Evolutionary conservation across 1,284 basidiomycete species (phyloP), one percentile per base, ranked within the genome.

Genomic region (Ustilago crameri): DNA sequence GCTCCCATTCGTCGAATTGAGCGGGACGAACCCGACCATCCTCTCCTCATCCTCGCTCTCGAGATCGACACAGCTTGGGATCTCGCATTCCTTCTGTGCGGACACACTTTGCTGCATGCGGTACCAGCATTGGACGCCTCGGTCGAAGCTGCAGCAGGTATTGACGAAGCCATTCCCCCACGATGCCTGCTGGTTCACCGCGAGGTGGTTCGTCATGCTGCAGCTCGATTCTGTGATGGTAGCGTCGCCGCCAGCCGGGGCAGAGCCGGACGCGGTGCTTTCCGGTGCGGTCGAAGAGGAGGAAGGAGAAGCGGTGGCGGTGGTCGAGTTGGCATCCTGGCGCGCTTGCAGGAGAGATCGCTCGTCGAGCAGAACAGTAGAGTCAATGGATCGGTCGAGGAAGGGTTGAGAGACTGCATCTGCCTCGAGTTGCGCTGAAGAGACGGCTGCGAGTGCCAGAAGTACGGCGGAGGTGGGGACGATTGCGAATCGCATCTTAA

Each of bases 91-190:
- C 9, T 64, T 43, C 7, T 54, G 26, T 0, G 55, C 32, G 0
- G 48, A 41, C 5, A 67, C 62, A 7, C 37, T 48, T 14, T 60
- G 41, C 34, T 78, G 74, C 7, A 55, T 40, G 8, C 76, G 50
- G 41, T 60, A 71, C 69, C 69, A 78, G 60, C 76, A 78, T 18
- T 58, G 49, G 3, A 70, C 57, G 3, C 59, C 50, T 10, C 44
- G 38, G 4, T 45, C 49, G n/a, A 58, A 64, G 12, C 67, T 61
- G 27, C 76, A 78, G 55, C 76, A 78, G 1, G 76, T 72, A 50
- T 70, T 78, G 41, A 78, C 51, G 37, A 74, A 65, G 3, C 60
- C 61, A 23, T 74, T 67, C 7, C 63, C 67, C 76, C 76, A 78
- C 17, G 71, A 71, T 0, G 76, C 74, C 49, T 78, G 76, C 42